These are phyloP conservation scores for Cutaneotrichosporon sp. DNA, from an alignment of 1,284 basidiomycete species.

Conservation along the genomic window DNA sequence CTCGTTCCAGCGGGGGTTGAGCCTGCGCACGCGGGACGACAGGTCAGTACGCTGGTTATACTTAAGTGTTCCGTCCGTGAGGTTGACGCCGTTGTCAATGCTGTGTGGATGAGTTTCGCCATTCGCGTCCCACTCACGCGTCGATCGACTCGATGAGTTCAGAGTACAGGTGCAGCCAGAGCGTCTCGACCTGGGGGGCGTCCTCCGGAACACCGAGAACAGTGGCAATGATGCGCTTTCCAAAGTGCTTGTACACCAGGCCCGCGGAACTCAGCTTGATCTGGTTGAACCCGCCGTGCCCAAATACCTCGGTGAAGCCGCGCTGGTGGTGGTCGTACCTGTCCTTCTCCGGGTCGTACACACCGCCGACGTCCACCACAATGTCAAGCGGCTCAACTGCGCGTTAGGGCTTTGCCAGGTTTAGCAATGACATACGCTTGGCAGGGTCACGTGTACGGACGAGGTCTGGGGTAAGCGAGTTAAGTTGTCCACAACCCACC, in stretches of 20 bases:
- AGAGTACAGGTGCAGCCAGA: constrained; percentile 88
- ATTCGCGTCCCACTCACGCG: constrained; percentile 44
- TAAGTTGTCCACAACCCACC: constrained; percentile 50
- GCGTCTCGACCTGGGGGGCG: constrained; percentile 61
- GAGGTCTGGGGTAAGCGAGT: constrained; percentile 54
- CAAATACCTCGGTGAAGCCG: constrained; percentile 86
- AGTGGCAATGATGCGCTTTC: constrained; percentile 75
- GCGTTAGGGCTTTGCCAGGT: neutral
- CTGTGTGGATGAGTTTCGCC: constrained; percentile 29
- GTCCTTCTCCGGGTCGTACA: constrained; percentile 72
- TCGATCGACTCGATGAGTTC: constrained; percentile 94
- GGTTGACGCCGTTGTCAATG: constrained; percentile 89
- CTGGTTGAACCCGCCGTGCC: constrained; percentile 56
- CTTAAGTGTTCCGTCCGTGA: constrained; percentile 56
- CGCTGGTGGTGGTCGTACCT: constrained; percentile 97
- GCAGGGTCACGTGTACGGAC: constrained; percentile 76
- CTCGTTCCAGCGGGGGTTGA: constrained; percentile 93
- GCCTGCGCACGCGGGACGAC: constrained; percentile 67
- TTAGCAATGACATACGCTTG: constrained; percentile 50
- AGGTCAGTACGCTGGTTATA: constrained; percentile 77
- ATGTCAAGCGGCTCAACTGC: constrained; percentile 76
- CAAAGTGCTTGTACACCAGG: constrained; percentile 96
- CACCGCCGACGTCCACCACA: constrained; percentile 95
- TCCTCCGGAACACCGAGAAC: constrained; percentile 55
- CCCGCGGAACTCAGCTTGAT: constrained; percentile 94